Conservation (phyloP, 495 filamentous ascomycete species). For the Hamigera avellanea region DNA sequence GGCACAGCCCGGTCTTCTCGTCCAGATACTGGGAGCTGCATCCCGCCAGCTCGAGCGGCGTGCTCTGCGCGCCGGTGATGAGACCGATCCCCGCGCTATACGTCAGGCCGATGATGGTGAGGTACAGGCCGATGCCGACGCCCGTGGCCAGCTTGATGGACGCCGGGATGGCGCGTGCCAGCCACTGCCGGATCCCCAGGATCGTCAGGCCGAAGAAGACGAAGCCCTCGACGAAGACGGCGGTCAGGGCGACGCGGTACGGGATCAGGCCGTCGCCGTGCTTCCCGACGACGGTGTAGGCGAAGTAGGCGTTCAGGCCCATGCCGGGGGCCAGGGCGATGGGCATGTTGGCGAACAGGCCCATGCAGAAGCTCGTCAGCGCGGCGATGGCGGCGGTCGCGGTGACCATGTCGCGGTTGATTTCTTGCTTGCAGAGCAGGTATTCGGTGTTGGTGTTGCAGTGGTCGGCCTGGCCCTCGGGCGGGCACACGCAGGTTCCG, state of each 20-base stretch:
- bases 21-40: slow-evolving; percentile 32
- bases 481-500: slow-evolving; percentile 64
- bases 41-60: slow-evolving; percentile 59
- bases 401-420: slow-evolving; percentile 68
- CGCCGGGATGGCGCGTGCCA: slow-evolving; percentile 62
- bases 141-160: slow-evolving; percentile 79
- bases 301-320: too few species aligned
- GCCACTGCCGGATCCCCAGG: slow-evolving; percentile 70
- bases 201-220: slow-evolving; percentile 59
- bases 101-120: slow-evolving; percentile 69
- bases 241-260: slow-evolving; percentile 60
- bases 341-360: slow-evolving; percentile 52
- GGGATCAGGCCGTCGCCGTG: slow-evolving; percentile 57
- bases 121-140: slow-evolving; percentile 69
- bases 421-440: slow-evolving; percentile 47
- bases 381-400: slow-evolving; percentile 70
- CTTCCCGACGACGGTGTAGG: slow-evolving; percentile 68
- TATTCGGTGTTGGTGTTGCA: slow-evolving; percentile 50
- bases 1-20: slow-evolving; percentile 41
- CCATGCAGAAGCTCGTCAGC: slow-evolving; percentile 61
- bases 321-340: slow-evolving; percentile 64
- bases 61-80: slow-evolving; percentile 43
- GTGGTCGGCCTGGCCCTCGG: slow-evolving; percentile 28
- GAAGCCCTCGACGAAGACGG: slow-evolving; percentile 74
- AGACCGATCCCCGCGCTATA: slow-evolving; percentile 71